phyloP scores from a whole-genome alignment of 192 early-diverging fungal genomes.

The Rhizoclosmatium globosum region DNA sequence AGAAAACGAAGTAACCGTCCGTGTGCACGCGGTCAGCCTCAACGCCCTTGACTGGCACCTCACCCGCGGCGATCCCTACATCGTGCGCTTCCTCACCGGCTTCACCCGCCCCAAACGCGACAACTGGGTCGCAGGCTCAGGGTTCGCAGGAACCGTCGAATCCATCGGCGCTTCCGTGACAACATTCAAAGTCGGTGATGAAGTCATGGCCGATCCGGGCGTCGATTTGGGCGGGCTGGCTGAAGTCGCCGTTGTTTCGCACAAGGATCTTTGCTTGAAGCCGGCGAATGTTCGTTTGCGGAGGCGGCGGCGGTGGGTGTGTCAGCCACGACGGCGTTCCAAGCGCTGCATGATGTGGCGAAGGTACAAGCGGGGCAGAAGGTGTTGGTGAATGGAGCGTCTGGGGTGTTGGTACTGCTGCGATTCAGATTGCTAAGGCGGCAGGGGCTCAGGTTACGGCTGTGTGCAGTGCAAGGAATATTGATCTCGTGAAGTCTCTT shows the following conservation, averaged over 20 bases:
- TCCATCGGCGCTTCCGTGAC: background rate
- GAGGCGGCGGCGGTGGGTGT: slow-evolving; percentile 84
- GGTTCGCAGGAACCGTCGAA: background rate
- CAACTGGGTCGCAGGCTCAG: background rate
- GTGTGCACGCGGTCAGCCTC: background rate
- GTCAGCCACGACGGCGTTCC: slow-evolving; percentile 78
- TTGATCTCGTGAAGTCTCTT: slow-evolving; percentile 53
- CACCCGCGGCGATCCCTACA: background rate
- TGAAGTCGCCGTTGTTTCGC: background rate
- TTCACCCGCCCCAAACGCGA: background rate
- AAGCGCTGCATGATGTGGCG: slow-evolving; percentile 80
- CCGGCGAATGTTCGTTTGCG: slow-evolving; percentile 74
- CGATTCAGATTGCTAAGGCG: slow-evolving; percentile 78
- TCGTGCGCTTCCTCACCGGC: background rate
- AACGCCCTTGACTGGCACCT: background rate
- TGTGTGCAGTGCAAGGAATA: slow-evolving; percentile 60
- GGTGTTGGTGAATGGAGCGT: slow-evolving; percentile 87
- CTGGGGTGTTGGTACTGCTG: slow-evolving; percentile 90
- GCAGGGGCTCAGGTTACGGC: slow-evolving; percentile 62
- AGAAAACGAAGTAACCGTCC: background rate
- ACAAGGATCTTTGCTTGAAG: slow-evolving; percentile 62
- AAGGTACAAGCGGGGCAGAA: slow-evolving; percentile 76
- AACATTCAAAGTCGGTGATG: background rate
- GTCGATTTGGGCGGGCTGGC: background rate
- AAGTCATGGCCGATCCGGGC: background rate